A percentile compares a stretch with the other conserved stretches of the same genome.
These are phyloP conservation scores for Apiospora marii DNA, from an alignment of 2,329 filamentous ascomycete species.

Conservation along the genomic window DNA sequence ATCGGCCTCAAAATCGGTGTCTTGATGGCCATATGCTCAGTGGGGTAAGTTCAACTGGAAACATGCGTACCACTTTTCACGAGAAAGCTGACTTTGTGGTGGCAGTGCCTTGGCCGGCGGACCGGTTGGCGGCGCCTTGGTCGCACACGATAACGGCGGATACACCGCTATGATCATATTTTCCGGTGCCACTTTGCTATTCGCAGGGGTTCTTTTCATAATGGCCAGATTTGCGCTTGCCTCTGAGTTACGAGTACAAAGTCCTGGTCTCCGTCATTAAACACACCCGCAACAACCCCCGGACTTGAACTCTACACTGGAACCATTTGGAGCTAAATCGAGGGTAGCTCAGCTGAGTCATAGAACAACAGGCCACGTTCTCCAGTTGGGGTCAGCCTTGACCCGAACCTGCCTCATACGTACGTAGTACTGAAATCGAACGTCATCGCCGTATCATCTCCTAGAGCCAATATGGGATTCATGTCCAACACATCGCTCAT, in stretches of 20 bases:
- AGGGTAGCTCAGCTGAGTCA: background rate
- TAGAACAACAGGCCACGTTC: background rate
- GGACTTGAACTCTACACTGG: too few relatives aligned
- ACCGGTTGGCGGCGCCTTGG: slow-evolving; percentile 71
- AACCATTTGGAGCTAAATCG: too few relatives aligned
- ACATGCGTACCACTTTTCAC: too few relatives aligned
- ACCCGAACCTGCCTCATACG: background rate
- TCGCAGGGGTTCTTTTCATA: too few relatives aligned
- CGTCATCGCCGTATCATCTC: background rate
- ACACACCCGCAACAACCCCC: background rate
- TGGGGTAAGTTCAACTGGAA: too few relatives aligned
- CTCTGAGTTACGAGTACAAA: too few relatives aligned
- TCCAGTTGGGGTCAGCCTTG: background rate
- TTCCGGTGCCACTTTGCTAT: too few relatives aligned
- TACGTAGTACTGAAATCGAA: background rate
- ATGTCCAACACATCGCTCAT: background rate
- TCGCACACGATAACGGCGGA: slow-evolving; percentile 54
- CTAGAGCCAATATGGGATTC: background rate
- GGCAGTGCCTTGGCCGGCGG: slow-evolving; percentile 72
- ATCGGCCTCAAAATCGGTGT: slow-evolving; percentile 71
- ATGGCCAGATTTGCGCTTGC: too few relatives aligned
- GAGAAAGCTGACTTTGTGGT: slow-evolving; percentile 38
- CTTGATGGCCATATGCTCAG: slow-evolving; percentile 52
- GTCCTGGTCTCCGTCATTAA: too few relatives aligned
- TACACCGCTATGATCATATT: too few relatives aligned